These are phyloP conservation scores for Schizosaccharomyces lindneri DNA, from an alignment of 805 yeast species.

Conservation along the genomic window DNA sequence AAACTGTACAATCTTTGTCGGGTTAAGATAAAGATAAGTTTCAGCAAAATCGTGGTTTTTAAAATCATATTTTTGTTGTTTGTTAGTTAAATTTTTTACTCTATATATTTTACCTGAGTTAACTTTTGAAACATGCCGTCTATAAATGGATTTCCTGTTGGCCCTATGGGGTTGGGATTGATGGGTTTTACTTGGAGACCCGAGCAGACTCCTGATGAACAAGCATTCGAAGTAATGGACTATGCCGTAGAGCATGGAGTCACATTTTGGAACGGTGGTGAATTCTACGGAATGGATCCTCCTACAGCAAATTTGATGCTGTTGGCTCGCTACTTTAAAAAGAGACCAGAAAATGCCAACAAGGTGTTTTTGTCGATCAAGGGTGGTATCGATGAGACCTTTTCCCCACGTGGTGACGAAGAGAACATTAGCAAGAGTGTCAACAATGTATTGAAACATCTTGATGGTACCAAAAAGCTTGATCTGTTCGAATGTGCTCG, in stretches of 20 bases:
- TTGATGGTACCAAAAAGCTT: constrained; percentile 19
- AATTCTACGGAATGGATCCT: constrained; percentile 22
- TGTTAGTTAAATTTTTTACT: no score
- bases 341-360: constrained; percentile 20
- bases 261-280: constrained; percentile 39
- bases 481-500: constrained; percentile 55
- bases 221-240: constrained; percentile 27
- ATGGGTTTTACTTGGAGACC: constrained; percentile 62
- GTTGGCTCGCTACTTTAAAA: constrained; percentile 26
- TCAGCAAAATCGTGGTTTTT: no score
- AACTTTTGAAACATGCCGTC: not conserved
- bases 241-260: constrained; percentile 24
- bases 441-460: not conserved
- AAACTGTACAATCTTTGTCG: no score
- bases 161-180: constrained; percentile 39
- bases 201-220: constrained; percentile 16
- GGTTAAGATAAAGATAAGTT: no score
- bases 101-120: no score
- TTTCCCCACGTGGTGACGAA: constrained; percentile 16
- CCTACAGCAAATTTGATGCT: constrained; percentile 28
- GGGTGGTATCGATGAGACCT: constrained; percentile 23
- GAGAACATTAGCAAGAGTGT: not conserved
- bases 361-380: constrained; percentile 35
- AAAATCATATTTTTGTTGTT: no score
- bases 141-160: constrained; percentile 6